Evolutionary conservation across 2,329 filamentous ascomycete species (phyloP).

Genomic region (Phialocephala sp.): DNA sequence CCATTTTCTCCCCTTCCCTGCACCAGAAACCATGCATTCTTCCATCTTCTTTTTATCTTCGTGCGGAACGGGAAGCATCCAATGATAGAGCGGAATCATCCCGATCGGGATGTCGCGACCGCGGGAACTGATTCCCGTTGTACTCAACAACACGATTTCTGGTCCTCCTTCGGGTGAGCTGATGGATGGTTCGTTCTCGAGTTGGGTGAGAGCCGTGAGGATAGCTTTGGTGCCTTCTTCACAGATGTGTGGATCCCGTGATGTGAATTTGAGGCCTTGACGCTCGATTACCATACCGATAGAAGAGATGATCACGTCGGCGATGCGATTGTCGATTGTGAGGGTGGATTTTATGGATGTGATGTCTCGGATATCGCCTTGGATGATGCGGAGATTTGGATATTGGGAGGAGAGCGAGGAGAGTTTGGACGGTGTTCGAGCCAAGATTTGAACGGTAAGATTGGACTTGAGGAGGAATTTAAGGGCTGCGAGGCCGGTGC

Average conservation of each 20-base stretch:
- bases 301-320: conserved; percentile 54
- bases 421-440: conserved; percentile 57
- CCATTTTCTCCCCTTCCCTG: conserved; percentile 31
- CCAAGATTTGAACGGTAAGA: conserved; percentile 51
- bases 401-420: conserved; percentile 40
- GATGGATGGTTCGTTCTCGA: conserved; percentile 25
- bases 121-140: conserved; percentile 49
- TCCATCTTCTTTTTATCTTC: conserved; percentile 57
- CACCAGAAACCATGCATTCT: conserved; percentile 38
- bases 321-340: conserved; percentile 42
- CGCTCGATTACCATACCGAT: conserved; percentile 47
- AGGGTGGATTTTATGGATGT: conserved; percentile 48
- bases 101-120: conserved; percentile 52
- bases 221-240: conserved; percentile 50
- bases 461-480: conserved; percentile 52
- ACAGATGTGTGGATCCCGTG: conserved; percentile 56
- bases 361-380: conserved; percentile 55
- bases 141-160: conserved; percentile 47
- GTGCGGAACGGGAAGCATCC: conserved; percentile 50
- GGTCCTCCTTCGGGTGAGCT: conserved; percentile 39
- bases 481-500: conserved; percentile 53
- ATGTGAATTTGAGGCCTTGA: conserved; percentile 44
- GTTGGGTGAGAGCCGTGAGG: conserved; percentile 43
- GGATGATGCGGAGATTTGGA: conserved; percentile 50
- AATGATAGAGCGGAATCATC: conserved; percentile 51